Evolutionary conservation across 1,284 basidiomycete genomes (phyloP), one percentile per base, ranked within the genome.

Genomic region (Cryptococcus neoformans): DNA sequence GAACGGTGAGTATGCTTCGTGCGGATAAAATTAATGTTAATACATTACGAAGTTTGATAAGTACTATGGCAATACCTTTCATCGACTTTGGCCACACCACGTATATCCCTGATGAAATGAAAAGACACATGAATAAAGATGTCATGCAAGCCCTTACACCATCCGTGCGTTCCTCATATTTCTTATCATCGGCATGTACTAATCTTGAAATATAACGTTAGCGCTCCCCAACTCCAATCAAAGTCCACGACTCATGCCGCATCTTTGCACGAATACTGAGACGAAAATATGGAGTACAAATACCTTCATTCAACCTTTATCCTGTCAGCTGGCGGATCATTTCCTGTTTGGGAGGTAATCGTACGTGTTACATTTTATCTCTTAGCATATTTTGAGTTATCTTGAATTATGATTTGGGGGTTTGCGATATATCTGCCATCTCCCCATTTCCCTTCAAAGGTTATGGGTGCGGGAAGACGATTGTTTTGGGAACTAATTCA

Each of bases 291-390:
- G 83, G 81, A 7, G 75, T 94, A n/a, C 74, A 76, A 46, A 85
- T 87, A 6, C 92, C 92, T 0, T 87, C 90, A 69, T 78, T 84
- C 61, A 96, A 96, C 67, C 82, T 83, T 3, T 84, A 85, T 6
- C 89, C 89, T 0, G 77, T 94, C 21, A 80, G 93, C 35, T 94
- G 91, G 89, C 82, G 88, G n/a, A 80, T 87, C 1, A 82, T 87
- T 6, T 82, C 84, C 52, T 79, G 79, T 11, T 79, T 95, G 58
- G 83, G 86, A 48, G 87, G 90, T 37, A 87, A 85, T 45, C 87
- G 92, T 91, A 77, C 62, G 89, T 83, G 28, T 28, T 28, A 28
- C 3, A 28, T 28, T 28, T 28, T 28, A 28, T 28, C 28, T 28
- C 28, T 28, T 28, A 4, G 28, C 28, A 28, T n/a, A n/a, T n/a